phyloP scores from a whole-genome alignment of 768 basidiomycete genomes.

The Podaxis mareebaensis region DNA sequence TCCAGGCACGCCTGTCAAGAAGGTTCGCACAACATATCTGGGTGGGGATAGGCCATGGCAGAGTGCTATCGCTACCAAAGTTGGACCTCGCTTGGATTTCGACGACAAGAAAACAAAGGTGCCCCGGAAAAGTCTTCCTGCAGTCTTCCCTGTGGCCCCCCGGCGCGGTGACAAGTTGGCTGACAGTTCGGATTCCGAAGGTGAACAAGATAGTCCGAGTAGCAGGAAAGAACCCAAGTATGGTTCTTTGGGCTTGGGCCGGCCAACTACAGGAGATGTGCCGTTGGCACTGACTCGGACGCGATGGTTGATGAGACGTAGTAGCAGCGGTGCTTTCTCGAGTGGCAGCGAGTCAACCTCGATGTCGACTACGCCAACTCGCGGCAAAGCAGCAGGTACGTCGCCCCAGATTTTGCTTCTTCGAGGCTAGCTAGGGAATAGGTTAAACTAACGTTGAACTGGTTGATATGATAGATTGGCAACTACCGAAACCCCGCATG shows the following conservation, averaged over 20 bases:
- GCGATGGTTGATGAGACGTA: slow-evolving; percentile 71
- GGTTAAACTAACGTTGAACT: slow-evolving; percentile 15
- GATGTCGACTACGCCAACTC: slow-evolving; percentile 62
- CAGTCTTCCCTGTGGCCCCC: slow-evolving; percentile 56
- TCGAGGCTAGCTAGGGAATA: slow-evolving; percentile 2
- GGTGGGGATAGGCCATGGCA: slow-evolving; percentile 73
- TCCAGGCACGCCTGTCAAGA: slow-evolving; percentile 85
- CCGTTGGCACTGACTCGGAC: slow-evolving; percentile 42
- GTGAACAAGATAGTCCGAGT: slow-evolving; percentile 69
- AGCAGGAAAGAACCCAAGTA: slow-evolving; percentile 50
- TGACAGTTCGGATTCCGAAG: slow-evolving; percentile 60
- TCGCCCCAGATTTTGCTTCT: slow-evolving; percentile 15
- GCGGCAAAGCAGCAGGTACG: slow-evolving; percentile 51
- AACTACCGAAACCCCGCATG: slow-evolving; percentile 49
- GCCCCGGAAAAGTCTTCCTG: slow-evolving; percentile 74
- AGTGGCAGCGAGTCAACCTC: slow-evolving; percentile 68
- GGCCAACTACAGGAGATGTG: slow-evolving; percentile 40
- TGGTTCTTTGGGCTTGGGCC: slow-evolving; percentile 65
- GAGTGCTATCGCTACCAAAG: slow-evolving; percentile 73
- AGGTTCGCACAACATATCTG: slow-evolving; percentile 57
- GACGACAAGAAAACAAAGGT: slow-evolving; percentile 37
- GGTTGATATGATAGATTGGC: slow-evolving; percentile 47
- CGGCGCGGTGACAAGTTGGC: slow-evolving; percentile 28
- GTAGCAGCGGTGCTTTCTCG: slow-evolving; percentile 81
- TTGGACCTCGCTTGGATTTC: slow-evolving; percentile 53